Evolutionary conservation across 1,284 basidiomycete genomes (phyloP).

Genomic region (Apiotrichum gracile): DNA sequence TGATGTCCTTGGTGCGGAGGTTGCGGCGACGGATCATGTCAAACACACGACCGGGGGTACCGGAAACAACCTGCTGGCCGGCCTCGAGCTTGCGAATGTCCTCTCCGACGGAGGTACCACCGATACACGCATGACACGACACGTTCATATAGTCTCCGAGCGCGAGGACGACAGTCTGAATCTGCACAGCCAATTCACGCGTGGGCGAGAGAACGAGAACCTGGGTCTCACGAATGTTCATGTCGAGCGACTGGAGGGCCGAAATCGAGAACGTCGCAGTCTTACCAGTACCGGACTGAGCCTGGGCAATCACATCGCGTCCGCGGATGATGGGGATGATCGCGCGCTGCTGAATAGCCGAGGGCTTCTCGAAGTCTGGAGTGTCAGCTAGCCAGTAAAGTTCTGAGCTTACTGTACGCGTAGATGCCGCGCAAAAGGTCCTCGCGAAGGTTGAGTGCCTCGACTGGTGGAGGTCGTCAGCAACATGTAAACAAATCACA

Average conservation of each 20-base stretch:
- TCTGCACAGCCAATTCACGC: constrained; percentile 92
- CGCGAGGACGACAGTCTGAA: constrained; percentile 95
- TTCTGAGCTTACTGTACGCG: constrained; percentile 76
- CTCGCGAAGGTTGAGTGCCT: constrained; percentile 90
- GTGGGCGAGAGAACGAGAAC: constrained; percentile 93
- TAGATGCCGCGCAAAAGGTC: constrained; percentile 95
- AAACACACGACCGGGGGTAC: constrained; percentile 96
- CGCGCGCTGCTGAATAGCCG: constrained; percentile 96
- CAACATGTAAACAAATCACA: constrained; percentile 30
- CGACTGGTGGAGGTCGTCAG: constrained; percentile 60
- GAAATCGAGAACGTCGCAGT: constrained; percentile 97
- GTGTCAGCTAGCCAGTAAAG: not conserved
- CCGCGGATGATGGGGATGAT: constrained; percentile 93
- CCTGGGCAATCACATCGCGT: constrained; percentile 95
- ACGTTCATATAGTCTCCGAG: constrained; percentile 99
- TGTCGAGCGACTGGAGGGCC: constrained; percentile 89
- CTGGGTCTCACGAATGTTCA: constrained; percentile 90
- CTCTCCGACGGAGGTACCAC: constrained; percentile 94
- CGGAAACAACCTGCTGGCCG: constrained; percentile 95
- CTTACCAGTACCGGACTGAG: constrained; percentile 99
- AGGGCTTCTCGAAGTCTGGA: constrained; percentile 97
- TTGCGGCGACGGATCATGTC: constrained; percentile 98
- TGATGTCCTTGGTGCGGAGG: constrained; percentile 94
- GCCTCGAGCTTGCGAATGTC: constrained; percentile 98
- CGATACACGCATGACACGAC: constrained; percentile 97